Evolutionary conservation across 1,284 basidiomycete genomes (phyloP).

Genomic region (Golubevia sp.): DNA sequence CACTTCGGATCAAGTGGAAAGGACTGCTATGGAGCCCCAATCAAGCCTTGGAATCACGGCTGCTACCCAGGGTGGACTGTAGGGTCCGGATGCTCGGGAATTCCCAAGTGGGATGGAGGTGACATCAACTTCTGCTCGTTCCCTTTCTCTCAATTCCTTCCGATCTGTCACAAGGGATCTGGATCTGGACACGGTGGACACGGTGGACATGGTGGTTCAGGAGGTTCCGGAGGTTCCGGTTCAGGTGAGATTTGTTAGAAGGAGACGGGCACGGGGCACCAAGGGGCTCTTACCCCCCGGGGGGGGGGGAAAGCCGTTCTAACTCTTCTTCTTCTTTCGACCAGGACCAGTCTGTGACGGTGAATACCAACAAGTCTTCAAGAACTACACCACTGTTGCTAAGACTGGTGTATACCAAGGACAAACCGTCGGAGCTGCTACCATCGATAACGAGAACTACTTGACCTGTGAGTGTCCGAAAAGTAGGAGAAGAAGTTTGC

Average conservation of each 20-base stretch:
- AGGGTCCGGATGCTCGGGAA: constrained; percentile 3
- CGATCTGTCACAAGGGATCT: constrained; percentile 3
- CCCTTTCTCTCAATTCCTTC: constrained; percentile 15
- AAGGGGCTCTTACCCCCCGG: background rate
- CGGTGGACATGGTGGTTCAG: background rate
- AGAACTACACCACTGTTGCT: constrained; percentile 19
- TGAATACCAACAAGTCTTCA: constrained; percentile 17
- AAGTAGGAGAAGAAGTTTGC: too few species aligned
- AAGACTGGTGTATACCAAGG: constrained; percentile 19
- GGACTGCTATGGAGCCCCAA: constrained; percentile 2
- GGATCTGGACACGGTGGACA: background rate
- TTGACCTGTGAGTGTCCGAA: constrained; percentile 10
- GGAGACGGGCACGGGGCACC: background rate
- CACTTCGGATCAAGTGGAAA: background rate
- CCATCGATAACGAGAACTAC: constrained; percentile 28
- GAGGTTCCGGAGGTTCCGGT: background rate
- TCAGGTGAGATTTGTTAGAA: background rate
- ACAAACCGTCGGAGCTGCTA: constrained; percentile 22
- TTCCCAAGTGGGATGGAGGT: constrained; percentile 22
- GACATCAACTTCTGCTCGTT: constrained; percentile 15
- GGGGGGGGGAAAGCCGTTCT: too few species aligned
- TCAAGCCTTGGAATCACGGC: constrained; percentile 16
- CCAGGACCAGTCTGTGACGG: constrained; percentile 6
- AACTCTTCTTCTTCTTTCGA: too few species aligned
- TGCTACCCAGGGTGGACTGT: constrained; percentile 10